Evolutionary conservation across 495 filamentous ascomycete genomes (phyloP).

Genomic region (Pseudoneurospora amorphoporcata): DNA sequence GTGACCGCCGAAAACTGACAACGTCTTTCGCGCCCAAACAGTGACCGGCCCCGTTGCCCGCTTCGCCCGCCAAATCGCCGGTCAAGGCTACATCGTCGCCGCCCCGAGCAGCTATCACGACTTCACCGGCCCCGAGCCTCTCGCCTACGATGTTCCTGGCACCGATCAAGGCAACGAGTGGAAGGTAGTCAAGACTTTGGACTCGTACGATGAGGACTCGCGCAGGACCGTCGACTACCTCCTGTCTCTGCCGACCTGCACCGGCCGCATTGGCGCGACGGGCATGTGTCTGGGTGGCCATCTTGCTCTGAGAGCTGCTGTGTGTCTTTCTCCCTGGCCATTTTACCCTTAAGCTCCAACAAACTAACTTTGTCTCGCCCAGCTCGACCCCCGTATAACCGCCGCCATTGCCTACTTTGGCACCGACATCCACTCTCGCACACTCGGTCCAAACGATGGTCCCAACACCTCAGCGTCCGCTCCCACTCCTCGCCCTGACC

Average conservation of each 20-base stretch:
- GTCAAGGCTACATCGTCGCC: slow-evolving; percentile 88
- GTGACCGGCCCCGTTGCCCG: slow-evolving; percentile 88
- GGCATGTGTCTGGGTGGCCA: slow-evolving; percentile 97
- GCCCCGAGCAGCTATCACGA: slow-evolving; percentile 90
- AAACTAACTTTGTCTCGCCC: background rate
- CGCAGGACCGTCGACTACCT: slow-evolving; percentile 63
- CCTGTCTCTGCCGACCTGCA: slow-evolving; percentile 67
- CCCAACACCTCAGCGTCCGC: slow-evolving; percentile 23
- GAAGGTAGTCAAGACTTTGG: slow-evolving; percentile 78
- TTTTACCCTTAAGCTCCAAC: background rate
- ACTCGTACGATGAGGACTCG: slow-evolving; percentile 85
- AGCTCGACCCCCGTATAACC: slow-evolving; percentile 62
- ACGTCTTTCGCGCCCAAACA: slow-evolving; percentile 22
- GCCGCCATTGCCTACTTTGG: slow-evolving; percentile 85
- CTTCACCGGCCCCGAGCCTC: slow-evolving; percentile 74
- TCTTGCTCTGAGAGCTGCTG: slow-evolving; percentile 70
- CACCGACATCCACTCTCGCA: slow-evolving; percentile 76
- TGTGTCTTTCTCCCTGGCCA: slow-evolving; percentile 10
- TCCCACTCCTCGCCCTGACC: slow-evolving; percentile 7
- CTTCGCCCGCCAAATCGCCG: slow-evolving; percentile 85
- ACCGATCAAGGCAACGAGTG: slow-evolving; percentile 81
- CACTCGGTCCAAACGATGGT: slow-evolving; percentile 45
- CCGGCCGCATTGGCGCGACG: slow-evolving; percentile 72
- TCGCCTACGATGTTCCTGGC: slow-evolving; percentile 78
- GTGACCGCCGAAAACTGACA: background rate